Conservation (phyloP, 2,329 filamentous ascomycete genomes). For the Talaromyces sp. region DNA sequence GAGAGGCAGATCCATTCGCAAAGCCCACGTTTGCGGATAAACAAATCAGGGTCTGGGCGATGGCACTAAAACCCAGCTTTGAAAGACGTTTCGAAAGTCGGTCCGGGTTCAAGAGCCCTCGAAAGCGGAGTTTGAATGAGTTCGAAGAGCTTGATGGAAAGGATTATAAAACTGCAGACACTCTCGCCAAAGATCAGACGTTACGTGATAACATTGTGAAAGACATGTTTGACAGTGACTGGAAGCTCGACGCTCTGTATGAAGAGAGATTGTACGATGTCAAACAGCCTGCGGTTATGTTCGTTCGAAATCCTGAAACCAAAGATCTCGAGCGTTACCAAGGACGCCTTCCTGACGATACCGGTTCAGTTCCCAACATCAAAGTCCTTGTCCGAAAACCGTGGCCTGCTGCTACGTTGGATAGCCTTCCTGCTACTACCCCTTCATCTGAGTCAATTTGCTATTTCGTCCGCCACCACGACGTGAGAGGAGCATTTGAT, state of each 20-base stretch:
- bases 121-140: conserved; percentile 52
- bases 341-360: conserved; percentile 60
- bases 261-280: conserved; percentile 65
- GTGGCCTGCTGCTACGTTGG: conserved; percentile 69
- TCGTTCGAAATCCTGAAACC: conserved; percentile 59
- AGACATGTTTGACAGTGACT: conserved; percentile 75
- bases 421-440: conserved; percentile 63
- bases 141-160: conserved; percentile 32
- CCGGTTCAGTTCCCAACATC: conserved; percentile 56
- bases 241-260: conserved; percentile 67
- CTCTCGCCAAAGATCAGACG: conserved; percentile 42
- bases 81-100: conserved; percentile 23
- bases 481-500: conserved; percentile 77
- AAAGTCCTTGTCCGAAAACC: conserved; percentile 70
- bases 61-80: conserved; percentile 52
- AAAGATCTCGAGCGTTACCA: conserved; percentile 66
- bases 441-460: conserved; percentile 69
- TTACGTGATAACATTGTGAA: conserved; percentile 62
- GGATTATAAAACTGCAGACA: conserved; percentile 18
- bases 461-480: conserved; percentile 77
- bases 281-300: conserved; percentile 65
- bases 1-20: conserved; percentile 27
- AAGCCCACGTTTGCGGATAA: conserved; percentile 71
- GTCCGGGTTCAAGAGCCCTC: conserved; percentile 29
- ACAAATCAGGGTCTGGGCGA: conserved; percentile 78